Conservation (phyloP, 2,329 filamentous ascomycete species). For the Trichoderma sp. region DNA sequence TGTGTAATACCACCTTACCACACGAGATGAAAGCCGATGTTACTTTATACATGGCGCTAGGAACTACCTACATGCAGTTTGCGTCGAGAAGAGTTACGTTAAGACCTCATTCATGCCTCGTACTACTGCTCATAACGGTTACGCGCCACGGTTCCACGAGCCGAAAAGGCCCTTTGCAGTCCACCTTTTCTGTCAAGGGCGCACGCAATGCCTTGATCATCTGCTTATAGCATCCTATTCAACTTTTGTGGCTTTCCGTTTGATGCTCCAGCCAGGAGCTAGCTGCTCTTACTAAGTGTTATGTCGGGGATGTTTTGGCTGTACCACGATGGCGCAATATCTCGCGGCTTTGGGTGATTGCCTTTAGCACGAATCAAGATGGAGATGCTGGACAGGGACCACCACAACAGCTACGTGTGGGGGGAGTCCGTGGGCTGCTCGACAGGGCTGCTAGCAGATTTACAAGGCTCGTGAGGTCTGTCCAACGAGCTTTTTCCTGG, state of each 20-base stretch:
- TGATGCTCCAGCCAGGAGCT: not conserved
- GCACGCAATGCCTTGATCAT: not conserved
- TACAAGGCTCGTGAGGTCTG: not conserved
- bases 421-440: not conserved
- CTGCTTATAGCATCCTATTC: not conserved
- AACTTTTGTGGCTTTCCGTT: not conserved
- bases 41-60: conserved; percentile 2
- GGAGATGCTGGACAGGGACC: conserved; percentile 4
- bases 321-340: conserved; percentile 25
- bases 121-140: not conserved
- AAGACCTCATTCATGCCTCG: not conserved
- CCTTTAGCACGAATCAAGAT: conserved; percentile 21
- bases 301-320: conserved; percentile 3
- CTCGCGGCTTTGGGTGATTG: conserved; percentile 24
- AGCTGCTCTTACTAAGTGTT: not conserved
- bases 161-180: conserved; percentile 2
- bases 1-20: conserved; percentile 5
- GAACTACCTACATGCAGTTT: not conserved
- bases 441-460: conserved; percentile 14
- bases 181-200: conserved; percentile 11
- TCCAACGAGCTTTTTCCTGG: not conserved
- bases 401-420: not conserved
- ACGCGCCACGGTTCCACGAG: conserved; percentile 14
- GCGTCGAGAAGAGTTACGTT: not conserved
- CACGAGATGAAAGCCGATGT: conserved; percentile 9